Percentiles rank a stretch among this genome's conserved stretches.
These are phyloP conservation scores for Eucalyptus paniculata DNA, from an alignment of 345 rosid species.

Conservation along the genomic window DNA sequence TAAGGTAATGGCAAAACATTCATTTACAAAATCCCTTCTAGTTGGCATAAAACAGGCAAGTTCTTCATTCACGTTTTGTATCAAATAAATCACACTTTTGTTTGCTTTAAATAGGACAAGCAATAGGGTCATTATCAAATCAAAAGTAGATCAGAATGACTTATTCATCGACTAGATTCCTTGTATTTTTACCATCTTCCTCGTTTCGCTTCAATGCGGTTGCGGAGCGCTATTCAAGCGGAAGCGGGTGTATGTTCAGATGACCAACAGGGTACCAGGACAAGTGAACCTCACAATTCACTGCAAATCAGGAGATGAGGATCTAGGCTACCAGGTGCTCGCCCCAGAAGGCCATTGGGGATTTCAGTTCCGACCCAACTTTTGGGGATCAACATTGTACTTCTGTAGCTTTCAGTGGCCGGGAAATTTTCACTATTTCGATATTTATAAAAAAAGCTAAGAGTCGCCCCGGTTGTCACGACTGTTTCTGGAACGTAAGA, in stretches of 20 bases:
- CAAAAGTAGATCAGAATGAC: background rate
- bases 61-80: background rate
- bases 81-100: background rate
- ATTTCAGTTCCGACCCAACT: background rate
- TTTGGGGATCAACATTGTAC: background rate
- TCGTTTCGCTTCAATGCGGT: background rate
- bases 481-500: background rate
- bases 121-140: background rate
- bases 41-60: background rate
- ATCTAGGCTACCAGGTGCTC: background rate
- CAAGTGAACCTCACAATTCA: background rate
- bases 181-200: background rate
- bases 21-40: background rate
- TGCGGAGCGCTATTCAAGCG: background rate
- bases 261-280: background rate
- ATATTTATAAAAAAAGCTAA: background rate
- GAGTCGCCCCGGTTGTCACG: background rate
- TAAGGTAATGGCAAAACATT: background rate
- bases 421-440: background rate
- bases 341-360: background rate
- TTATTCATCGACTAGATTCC: background rate
- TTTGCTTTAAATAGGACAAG: background rate
- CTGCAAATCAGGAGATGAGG: background rate
- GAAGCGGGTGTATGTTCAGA: background rate
- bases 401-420: background rate